phyloP scores from a whole-genome alignment of 164 flowering plant genomes.

The Dillenia turbinata region DNA sequence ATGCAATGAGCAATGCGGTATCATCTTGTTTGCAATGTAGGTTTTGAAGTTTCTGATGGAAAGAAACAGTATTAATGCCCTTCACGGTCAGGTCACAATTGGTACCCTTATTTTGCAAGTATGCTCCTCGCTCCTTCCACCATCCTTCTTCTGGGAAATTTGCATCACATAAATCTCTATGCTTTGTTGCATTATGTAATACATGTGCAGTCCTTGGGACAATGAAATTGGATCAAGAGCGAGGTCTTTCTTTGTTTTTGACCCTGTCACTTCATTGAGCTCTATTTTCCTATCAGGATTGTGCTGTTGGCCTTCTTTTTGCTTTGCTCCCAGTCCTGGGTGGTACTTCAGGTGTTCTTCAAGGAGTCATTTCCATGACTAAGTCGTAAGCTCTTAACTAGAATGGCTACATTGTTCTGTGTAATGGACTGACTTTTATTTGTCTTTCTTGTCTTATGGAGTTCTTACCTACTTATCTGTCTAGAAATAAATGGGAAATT shows the following conservation, averaged over 20 bases:
- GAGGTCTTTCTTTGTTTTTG: too few relatives aligned
- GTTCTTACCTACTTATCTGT: too few relatives aligned
- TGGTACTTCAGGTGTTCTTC: conserved; percentile 87
- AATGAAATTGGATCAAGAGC: neutral
- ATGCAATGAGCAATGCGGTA: neutral
- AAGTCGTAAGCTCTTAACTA: conserved; percentile 37
- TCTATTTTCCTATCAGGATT: conserved; percentile 56
- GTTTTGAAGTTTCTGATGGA: conserved; percentile 98
- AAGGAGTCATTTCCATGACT: conserved; percentile 84
- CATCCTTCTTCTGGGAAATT: conserved; percentile 3
- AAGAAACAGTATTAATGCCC: conserved; percentile 73
- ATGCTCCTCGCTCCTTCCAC: neutral
- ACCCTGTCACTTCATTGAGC: neutral
- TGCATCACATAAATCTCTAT: neutral
- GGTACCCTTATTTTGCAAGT: conserved; percentile 97
- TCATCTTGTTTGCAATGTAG: conserved; percentile 26
- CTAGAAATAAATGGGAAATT: too few relatives aligned
- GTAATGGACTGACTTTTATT: too few relatives aligned
- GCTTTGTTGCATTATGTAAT: neutral
- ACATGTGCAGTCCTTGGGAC: neutral
- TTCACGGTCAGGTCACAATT: conserved; percentile 94
- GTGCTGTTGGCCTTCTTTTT: conserved; percentile 97
- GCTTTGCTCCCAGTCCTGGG: conserved; percentile 96
- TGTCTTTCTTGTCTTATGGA: too few relatives aligned
- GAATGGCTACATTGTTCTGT: neutral